Base-by-base conservation (phyloP, 371 early-diverging fungal genomes). In the Nematocida sp. region DNA sequence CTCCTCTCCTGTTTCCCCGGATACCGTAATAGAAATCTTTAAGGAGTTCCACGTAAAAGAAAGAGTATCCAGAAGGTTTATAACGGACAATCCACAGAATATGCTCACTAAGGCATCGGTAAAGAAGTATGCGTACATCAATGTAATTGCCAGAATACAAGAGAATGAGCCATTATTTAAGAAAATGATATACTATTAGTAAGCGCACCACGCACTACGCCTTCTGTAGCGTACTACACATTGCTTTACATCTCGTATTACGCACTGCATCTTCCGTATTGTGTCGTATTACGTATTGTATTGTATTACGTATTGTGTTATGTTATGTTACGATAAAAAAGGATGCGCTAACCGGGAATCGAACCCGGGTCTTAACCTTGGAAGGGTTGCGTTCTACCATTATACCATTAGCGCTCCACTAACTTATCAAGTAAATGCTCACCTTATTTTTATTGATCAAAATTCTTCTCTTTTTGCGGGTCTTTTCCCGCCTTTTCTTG, bases 331-430 rank as follows among this genome's bases (percentile, higher is more conserved):
- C n/a, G n/a, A n/a, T n/a, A n/a, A 71, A 48, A 76, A 79, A 71
- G 51, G 23, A 40, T 79, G 80, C 80, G 66, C 49, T 53, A 64
- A 77, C 80, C 80, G 80, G 80, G 80, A 79, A 79, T 79, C 80
- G 80, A 79, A 79, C 80, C 80, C 80, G 80, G 80, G 68, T 77
- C 80, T 77, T 67, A 67, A 67, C 80, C 80, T 79, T 79, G 80
- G 80, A 79, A 79, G 80, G 80, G 80, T 67, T 63, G 63, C 49
- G 77, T 79, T 79, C 80, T 79, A 79, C 80, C 80, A 79, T 67
- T 79, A 66, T 66, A 79, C 80, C 77, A 79, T 65, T 64, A 65
- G 65, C 66, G 80, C 80, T n/a, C 65, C 59, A 3, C 16, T 20
- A 13, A 20, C 20, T 45, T 45, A 13, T 45, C 45, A 13, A 45